A percentile compares a stretch with the other conserved stretches of the same genome.
phyloP scores from a whole-genome alignment of 352 stramenopile genomes.

The Pelagophyceae sp. region DNA sequence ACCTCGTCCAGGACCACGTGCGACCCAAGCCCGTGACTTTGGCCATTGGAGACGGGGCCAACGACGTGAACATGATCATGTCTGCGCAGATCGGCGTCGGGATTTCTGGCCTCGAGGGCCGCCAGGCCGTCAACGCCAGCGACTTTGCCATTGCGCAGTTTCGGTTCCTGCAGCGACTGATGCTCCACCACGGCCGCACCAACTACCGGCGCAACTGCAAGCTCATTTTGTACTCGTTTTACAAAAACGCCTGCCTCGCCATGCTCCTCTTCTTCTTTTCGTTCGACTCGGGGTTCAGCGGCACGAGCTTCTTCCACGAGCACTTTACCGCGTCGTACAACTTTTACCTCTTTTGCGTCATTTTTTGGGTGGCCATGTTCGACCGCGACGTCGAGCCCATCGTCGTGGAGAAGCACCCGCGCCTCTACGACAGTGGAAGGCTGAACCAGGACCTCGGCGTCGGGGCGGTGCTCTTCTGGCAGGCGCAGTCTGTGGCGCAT shows the following conservation, averaged over 20 bases:
- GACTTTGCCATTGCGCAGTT: conserved; percentile 87
- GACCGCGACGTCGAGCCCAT: conserved; percentile 22
- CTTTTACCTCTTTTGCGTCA: conserved; percentile 30
- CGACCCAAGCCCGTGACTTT: conserved; percentile 44
- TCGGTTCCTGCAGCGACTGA: conserved; percentile 70
- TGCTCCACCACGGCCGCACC: conserved; percentile 77
- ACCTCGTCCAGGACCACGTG: conserved; percentile 32
- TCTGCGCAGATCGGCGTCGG: conserved; percentile 76
- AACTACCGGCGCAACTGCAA: conserved; percentile 77
- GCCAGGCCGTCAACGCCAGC: conserved; percentile 80
- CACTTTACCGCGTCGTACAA: conserved; percentile 71
- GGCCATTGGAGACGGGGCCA: conserved; percentile 81
- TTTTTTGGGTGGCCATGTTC: conserved; percentile 11
- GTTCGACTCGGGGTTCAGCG: conserved; percentile 64
- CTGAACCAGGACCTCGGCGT: conserved; percentile 34
- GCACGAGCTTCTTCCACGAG: conserved; percentile 22
- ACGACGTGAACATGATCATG: conserved; percentile 90
- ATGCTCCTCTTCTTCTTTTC: conserved; percentile 71
- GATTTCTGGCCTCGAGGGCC: conserved; percentile 77
- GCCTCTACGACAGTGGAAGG: conserved; percentile 29
- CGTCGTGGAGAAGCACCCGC: conserved; percentile 12
- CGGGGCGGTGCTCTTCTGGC: conserved; percentile 34
- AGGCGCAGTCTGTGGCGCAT: conserved; percentile 29
- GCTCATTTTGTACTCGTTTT: conserved; percentile 81
- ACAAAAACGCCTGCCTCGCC: conserved; percentile 85